Conservation (phyloP, 1,139 yeast species). For the Yamadazyma friedrichii region DNA sequence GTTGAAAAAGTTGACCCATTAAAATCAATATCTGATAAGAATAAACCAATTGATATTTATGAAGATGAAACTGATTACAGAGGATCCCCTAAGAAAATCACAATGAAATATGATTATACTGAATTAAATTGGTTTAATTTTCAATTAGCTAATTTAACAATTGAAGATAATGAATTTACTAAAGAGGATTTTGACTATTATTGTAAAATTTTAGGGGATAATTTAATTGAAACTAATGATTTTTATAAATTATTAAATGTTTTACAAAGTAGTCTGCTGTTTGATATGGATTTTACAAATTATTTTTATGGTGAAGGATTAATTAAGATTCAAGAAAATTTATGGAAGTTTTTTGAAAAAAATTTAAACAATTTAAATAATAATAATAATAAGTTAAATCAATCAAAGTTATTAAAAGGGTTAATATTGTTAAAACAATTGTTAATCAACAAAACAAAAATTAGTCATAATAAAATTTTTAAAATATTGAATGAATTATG, state of each 20-base stretch:
- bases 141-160: slow-evolving; percentile 29
- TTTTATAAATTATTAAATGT: slow-evolving; percentile 26
- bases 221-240: slow-evolving; percentile 8
- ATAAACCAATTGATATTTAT: slow-evolving; percentile 36
- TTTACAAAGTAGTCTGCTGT: slow-evolving; percentile 16
- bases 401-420: slow-evolving; percentile 23
- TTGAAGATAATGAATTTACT: slow-evolving; percentile 9
- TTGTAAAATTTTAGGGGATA: slow-evolving; percentile 9
- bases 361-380: slow-evolving; percentile 4
- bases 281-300: slow-evolving; percentile 24
- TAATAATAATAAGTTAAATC: slow-evolving; percentile 8
- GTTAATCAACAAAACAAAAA: slow-evolving; percentile 23
- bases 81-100: slow-evolving; percentile 36
- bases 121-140: slow-evolving; percentile 44
- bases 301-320: slow-evolving; percentile 28
- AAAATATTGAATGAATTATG: slow-evolving; percentile 20
- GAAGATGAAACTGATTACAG: slow-evolving; percentile 27
- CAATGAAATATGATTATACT: slow-evolving; percentile 27
- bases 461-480: slow-evolving; percentile 26
- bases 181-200: slow-evolving; percentile 17
- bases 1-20: slow-evolving; percentile 46
- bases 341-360: slow-evolving; percentile 27
- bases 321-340: slow-evolving; percentile 21
- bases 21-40: slow-evolving; percentile 31
- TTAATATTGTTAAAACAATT: slow-evolving; percentile 36